These are phyloP conservation scores for Trichoderma simmonsii DNA, from an alignment of 2,329 filamentous ascomycete genomes.

Conservation along the genomic window DNA sequence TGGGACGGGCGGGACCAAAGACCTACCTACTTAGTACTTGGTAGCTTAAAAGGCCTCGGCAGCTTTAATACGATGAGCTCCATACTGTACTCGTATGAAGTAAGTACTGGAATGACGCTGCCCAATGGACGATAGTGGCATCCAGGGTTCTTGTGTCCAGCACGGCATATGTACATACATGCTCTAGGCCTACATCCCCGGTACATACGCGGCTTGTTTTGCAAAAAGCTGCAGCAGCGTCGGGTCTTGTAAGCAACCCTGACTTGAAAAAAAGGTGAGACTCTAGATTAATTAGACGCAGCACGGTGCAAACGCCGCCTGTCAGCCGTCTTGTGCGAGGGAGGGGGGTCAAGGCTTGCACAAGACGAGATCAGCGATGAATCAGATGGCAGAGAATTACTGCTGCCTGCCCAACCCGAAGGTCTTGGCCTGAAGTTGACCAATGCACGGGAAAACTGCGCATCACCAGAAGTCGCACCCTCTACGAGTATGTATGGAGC, in stretches of 20 bases:
- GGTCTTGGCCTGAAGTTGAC: not conserved
- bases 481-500: not conserved
- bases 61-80: not conserved
- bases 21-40: not conserved
- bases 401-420: constrained; percentile 9
- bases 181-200: not conserved
- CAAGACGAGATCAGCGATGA: not conserved
- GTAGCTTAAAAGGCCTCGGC: not conserved
- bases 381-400: constrained; percentile 12
- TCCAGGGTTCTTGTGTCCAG: not conserved
- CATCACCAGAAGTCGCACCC: not conserved
- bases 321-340: constrained; percentile 3
- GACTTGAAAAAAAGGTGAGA: not conserved
- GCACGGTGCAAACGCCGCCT: not conserved
- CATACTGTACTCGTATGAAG: not conserved
- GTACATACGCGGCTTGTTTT: not conserved
- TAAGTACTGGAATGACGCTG: not conserved
- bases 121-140: not conserved
- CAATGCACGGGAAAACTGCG: constrained; percentile 9
- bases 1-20: not conserved
- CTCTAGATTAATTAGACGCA: constrained; percentile 6
- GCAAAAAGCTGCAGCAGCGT: not conserved
- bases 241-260: not conserved
- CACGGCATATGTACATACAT: constrained; percentile 6
- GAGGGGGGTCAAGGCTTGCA: constrained; percentile 4